Percentiles rank a stretch among this genome's conserved stretches.
phyloP scores from a whole-genome alignment of 306 rosid genomes.

The Vicia villosa region DNA sequence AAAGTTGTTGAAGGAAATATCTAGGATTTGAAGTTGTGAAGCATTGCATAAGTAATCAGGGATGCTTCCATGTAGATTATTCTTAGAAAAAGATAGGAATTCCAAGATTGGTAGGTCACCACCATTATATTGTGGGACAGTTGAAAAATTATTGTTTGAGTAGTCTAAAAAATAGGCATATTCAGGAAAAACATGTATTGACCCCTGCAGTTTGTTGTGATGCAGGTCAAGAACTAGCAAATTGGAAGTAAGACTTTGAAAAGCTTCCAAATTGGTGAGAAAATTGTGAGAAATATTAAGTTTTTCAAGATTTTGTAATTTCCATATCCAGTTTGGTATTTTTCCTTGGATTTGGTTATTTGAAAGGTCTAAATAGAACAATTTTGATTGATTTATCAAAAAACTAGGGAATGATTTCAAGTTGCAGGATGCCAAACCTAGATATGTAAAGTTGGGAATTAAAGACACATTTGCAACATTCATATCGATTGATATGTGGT shows the following conservation, averaged over 20 bases:
- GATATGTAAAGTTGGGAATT: background rate
- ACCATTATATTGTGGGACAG: conserved; percentile 23
- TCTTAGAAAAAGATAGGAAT: conserved; percentile 37
- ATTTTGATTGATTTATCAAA: conserved; percentile 33
- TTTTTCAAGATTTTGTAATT: background rate
- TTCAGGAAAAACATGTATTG: background rate
- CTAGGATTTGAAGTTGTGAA: conserved; percentile 27
- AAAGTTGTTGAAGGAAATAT: conserved; percentile 39
- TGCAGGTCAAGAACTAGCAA: conserved; percentile 30
- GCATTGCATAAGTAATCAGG: conserved; percentile 41
- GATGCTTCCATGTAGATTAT: conserved; percentile 7
- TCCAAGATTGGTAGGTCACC: accelerated
- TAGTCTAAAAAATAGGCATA: background rate
- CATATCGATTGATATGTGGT: no score
- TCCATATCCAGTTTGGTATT: conserved; percentile 62
- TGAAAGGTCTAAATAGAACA: conserved; percentile 33
- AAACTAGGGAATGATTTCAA: conserved; percentile 39
- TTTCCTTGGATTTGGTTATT: conserved; percentile 41
- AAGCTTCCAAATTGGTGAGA: conserved; percentile 25
- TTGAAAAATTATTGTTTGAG: conserved; percentile 40
- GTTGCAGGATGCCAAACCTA: conserved; percentile 38
- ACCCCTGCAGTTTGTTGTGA: conserved; percentile 40
- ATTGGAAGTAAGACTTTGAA: background rate
- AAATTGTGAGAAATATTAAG: conserved; percentile 52
- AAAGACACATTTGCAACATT: background rate